A percentile compares a stretch with the other conserved stretches of the same genome.
Evolutionary conservation across 2,329 filamentous ascomycete genomes (phyloP).

Genomic region (Rutstroemia sp.): DNA sequence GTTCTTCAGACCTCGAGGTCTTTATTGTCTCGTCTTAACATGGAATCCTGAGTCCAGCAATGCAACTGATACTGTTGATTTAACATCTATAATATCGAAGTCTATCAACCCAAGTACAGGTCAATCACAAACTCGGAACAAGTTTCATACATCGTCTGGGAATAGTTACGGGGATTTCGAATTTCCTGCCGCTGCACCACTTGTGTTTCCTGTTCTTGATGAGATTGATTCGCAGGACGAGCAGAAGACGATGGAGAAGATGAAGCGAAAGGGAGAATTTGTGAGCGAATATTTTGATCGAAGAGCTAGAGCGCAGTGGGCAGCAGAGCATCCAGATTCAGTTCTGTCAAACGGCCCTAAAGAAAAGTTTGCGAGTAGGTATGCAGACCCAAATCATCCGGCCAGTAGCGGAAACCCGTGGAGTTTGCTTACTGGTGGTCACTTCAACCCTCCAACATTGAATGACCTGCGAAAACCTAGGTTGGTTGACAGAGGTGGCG

Average conservation of each 20-base stretch:
- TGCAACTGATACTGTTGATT: constrained; percentile 22
- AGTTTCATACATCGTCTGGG: constrained; percentile 22
- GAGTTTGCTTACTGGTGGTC: constrained; percentile 39
- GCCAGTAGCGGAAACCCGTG: constrained; percentile 41
- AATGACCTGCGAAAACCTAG: background rate
- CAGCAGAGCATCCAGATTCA: constrained; percentile 34
- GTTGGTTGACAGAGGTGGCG: background rate
- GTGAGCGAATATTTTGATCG: constrained; percentile 20
- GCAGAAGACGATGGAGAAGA: constrained; percentile 22
- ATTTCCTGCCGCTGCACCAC: constrained; percentile 32
- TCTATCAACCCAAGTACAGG: constrained; percentile 19
- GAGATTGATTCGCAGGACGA: constrained; percentile 14
- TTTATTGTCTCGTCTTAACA: constrained; percentile 48
- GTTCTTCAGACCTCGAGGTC: constrained; percentile 48
- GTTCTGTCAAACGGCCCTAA: constrained; percentile 28
- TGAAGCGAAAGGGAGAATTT: constrained; percentile 32
- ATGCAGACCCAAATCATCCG: constrained; percentile 43
- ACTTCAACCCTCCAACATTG: constrained; percentile 24
- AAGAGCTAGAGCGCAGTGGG: constrained; percentile 31
- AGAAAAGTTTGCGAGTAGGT: constrained; percentile 38
- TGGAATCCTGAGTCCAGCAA: constrained; percentile 35
- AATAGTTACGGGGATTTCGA: constrained; percentile 33
- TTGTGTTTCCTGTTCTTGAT: constrained; percentile 34
- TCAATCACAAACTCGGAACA: constrained; percentile 2
- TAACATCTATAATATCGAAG: constrained; percentile 30